Percentiles rank a stretch among this genome's conserved stretches.
Evolutionary conservation across 257 asterid genomes (phyloP).

Genomic region (Nicotiana obtusifolia): DNA sequence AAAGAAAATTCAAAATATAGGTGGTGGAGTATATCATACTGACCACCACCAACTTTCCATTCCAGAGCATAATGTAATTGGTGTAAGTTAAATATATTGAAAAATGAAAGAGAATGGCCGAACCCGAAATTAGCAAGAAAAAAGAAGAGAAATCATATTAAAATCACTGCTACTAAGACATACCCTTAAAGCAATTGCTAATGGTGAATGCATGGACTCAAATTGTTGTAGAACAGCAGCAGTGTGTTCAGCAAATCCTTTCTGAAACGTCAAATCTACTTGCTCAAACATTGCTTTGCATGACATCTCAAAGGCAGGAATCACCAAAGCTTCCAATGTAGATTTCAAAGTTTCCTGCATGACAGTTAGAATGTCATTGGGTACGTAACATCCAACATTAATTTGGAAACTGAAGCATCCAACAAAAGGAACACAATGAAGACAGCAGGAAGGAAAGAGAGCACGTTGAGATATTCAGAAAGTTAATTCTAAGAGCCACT

Average conservation of each 20-base stretch:
- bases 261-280: conserved; percentile 79
- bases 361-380: conserved; percentile 3
- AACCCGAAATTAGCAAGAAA: background rate
- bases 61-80: background rate
- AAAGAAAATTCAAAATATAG: background rate
- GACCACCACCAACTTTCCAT: background rate
- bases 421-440: background rate
- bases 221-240: conserved; percentile 67
- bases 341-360: conserved; percentile 81
- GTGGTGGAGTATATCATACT: background rate
- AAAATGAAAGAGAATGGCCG: background rate
- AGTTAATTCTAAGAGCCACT: background rate
- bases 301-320: conserved; percentile 92
- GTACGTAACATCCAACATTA: background rate
- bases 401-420: background rate
- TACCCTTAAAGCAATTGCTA: conserved; percentile 81
- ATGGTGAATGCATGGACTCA: conserved; percentile 77
- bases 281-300: conserved; percentile 94
- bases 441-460: background rate
- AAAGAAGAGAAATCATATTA: background rate
- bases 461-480: background rate
- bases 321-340: conserved; percentile 70
- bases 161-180: background rate
- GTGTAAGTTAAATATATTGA: background rate
- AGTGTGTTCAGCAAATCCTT: conserved; percentile 80